Evolutionary conservation across 345 rosid species (phyloP).

Genomic region (Stellera chamaejasme): DNA sequence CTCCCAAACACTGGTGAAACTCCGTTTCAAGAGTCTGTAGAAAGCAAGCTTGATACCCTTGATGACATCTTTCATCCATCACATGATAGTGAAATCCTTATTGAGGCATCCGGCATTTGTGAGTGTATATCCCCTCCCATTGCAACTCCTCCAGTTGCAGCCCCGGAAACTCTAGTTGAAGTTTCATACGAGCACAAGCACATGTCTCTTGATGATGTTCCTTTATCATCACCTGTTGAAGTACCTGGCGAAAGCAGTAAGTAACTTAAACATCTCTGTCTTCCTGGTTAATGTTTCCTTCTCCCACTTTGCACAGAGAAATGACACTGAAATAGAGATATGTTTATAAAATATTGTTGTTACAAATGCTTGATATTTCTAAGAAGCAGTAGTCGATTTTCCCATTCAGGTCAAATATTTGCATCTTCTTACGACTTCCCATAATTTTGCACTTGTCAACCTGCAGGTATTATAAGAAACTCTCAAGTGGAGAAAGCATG

Average conservation of each 20-base stretch:
- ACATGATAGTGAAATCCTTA: slow-evolving; percentile 1
- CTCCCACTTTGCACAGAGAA: slow-evolving; percentile 1
- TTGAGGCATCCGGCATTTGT: slow-evolving; percentile 15
- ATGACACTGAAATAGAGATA: not conserved
- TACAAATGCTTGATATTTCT: too few relatives aligned
- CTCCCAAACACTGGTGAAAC: slow-evolving; percentile 19
- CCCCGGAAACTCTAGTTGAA: slow-evolving; percentile 4
- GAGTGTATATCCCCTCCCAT: slow-evolving; percentile 7
- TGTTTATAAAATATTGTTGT: too few relatives aligned
- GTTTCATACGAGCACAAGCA: slow-evolving; percentile 10
- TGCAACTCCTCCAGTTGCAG: slow-evolving; percentile 7
- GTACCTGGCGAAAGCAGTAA: slow-evolving; percentile 40
- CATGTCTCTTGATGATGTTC: slow-evolving; percentile 17
- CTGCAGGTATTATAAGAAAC: slow-evolving; percentile 31
- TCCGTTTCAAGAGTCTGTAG: slow-evolving; percentile 18
- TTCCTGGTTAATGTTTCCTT: not conserved
- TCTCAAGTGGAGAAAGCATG: slow-evolving; percentile 21
- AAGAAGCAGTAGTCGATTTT: too few relatives aligned
- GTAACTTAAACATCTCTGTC: slow-evolving; percentile 14
- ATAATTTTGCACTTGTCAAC: slow-evolving; percentile 3
- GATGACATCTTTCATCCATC: slow-evolving; percentile 10
- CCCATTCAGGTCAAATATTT: too few relatives aligned
- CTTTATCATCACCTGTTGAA: slow-evolving; percentile 21
- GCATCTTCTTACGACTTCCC: too few relatives aligned
- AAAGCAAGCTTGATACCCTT: slow-evolving; percentile 15